Evolutionary conservation across 768 basidiomycete genomes (phyloP).

Genomic region (Macrolepiota dolichaula): DNA sequence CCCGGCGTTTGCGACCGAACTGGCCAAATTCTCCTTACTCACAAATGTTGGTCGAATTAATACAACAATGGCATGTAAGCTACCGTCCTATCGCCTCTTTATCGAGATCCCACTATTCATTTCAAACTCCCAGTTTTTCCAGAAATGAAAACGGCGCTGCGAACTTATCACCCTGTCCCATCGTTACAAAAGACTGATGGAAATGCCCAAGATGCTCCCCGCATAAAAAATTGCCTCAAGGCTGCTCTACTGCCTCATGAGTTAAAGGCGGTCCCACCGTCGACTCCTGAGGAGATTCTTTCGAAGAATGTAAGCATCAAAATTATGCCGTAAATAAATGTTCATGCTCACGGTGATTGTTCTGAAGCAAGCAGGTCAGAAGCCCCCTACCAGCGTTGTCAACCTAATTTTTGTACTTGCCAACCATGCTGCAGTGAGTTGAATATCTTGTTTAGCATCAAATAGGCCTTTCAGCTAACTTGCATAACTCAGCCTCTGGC

Average conservation of each 20-base stretch:
- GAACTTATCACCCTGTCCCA: conserved; percentile 91
- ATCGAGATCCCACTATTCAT: conserved; percentile 20
- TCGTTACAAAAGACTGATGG: conserved; percentile 85
- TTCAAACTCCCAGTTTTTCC: conserved; percentile 66
- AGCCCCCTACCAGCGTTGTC: conserved; percentile 82
- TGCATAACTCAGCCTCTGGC: conserved; percentile 46
- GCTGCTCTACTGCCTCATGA: conserved; percentile 74
- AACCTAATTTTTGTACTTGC: conserved; percentile 84
- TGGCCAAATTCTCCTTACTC: conserved; percentile 79
- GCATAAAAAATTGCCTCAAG: conserved; percentile 89
- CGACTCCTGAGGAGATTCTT: conserved; percentile 73
- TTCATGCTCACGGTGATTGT: conserved; percentile 13
- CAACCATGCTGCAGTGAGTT: conserved; percentile 69
- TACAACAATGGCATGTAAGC: conserved; percentile 85
- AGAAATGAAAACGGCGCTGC: conserved; percentile 88
- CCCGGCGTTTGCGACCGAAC: conserved; percentile 72
- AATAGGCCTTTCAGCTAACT: not conserved
- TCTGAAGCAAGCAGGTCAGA: conserved; percentile 51
- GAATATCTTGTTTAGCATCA: not conserved
- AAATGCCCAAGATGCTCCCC: conserved; percentile 86
- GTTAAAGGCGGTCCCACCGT: conserved; percentile 58
- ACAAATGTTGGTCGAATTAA: conserved; percentile 92
- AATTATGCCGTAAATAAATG: conserved; percentile 7
- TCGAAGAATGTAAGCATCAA: conserved; percentile 52
- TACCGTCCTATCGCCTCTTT: conserved; percentile 17